Evolutionary conservation across 768 basidiomycete genomes (phyloP), one percentile per base, ranked within the genome.

Genomic region (Suillus tomentosus): DNA sequence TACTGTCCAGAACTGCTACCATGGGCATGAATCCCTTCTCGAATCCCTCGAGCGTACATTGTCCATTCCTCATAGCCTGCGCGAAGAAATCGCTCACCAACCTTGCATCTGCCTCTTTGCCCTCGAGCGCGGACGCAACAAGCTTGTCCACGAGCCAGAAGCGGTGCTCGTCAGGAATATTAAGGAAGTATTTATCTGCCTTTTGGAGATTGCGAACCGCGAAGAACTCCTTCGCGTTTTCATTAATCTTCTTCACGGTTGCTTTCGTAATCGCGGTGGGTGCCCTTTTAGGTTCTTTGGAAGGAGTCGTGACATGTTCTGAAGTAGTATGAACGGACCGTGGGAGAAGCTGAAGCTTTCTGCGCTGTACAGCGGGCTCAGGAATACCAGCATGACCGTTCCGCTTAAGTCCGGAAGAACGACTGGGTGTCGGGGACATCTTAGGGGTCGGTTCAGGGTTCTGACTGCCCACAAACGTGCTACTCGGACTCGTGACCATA

Each of bases 151-250:
- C 86, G 37, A 99, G 84, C 24, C 77, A 77, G 63, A 76, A 77
- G 45, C 90, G 89, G 69, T 89, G 83, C 64, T 82, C 82, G 31
- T 82, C 75, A 7, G 94, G 88, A 34, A 98, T 81, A 22, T 80
- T 84, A 58, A 85, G 82, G 79, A 96, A 95, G 80, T 95, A 96
- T 31, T 84, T 84, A 68, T 94, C 94, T 14, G 92, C 95, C 75
- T 97, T 96, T 40, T 90, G 88, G 63, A 97, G 74, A 71, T 89
- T 91, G 68, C 92, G 90, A 69, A 93, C 87, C 67, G 82, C 85
- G 76, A 90, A 95, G 80, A 94, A 91, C 80, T 98, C 94, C 77
- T 92, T 94, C 62, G 80, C 78, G 69, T 96, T 92, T 69, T 94
- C 89, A 15, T 80, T 82, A 69, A 96, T 89, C 82, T 90, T 92